These are phyloP conservation scores for Globisporangium parvum DNA, from an alignment of 352 stramenopile species.

Conservation along the genomic window DNA sequence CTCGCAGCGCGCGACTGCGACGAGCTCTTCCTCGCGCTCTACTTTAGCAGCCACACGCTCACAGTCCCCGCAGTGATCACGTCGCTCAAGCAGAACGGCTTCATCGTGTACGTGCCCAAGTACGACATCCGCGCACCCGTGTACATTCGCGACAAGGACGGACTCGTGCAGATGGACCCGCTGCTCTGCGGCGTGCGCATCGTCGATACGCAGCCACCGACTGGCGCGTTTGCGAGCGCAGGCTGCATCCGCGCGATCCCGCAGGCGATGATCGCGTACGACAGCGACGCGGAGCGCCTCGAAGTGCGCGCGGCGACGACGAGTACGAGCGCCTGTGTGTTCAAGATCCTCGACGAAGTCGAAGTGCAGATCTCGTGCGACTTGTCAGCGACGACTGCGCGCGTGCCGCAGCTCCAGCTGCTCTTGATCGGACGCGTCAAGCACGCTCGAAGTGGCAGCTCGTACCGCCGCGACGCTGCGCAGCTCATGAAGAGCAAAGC, in stretches of 20 bases:
- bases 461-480: slow-evolving; percentile 16
- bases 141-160: slow-evolving; percentile 86
- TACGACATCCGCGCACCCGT: slow-evolving; percentile 90
- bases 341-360: slow-evolving; percentile 67
- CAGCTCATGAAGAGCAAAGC: slow-evolving; percentile 24
- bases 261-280: slow-evolving; percentile 31
- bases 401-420: slow-evolving; percentile 69
- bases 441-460: slow-evolving; percentile 8
- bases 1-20: slow-evolving; percentile 85
- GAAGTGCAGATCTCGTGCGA: slow-evolving; percentile 81
- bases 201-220: slow-evolving; percentile 49
- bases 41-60: slow-evolving; percentile 88
- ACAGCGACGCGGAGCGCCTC: slow-evolving; percentile 22
- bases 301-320: slow-evolving; percentile 22
- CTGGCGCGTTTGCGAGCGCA: slow-evolving; percentile 46
- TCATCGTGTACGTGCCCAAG: slow-evolving; percentile 90
- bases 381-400: slow-evolving; percentile 53
- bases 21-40: slow-evolving; percentile 89
- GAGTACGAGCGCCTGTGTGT: slow-evolving; percentile 22
- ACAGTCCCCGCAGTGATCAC: slow-evolving; percentile 85
- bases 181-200: slow-evolving; percentile 65
- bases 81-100: slow-evolving; percentile 87
- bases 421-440: slow-evolving; percentile 57
- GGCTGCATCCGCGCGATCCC: slow-evolving; percentile 64
- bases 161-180: slow-evolving; percentile 80